Conservation (phyloP, 2,329 filamentous ascomycete genomes). For the Monosporascus sp. region DNA sequence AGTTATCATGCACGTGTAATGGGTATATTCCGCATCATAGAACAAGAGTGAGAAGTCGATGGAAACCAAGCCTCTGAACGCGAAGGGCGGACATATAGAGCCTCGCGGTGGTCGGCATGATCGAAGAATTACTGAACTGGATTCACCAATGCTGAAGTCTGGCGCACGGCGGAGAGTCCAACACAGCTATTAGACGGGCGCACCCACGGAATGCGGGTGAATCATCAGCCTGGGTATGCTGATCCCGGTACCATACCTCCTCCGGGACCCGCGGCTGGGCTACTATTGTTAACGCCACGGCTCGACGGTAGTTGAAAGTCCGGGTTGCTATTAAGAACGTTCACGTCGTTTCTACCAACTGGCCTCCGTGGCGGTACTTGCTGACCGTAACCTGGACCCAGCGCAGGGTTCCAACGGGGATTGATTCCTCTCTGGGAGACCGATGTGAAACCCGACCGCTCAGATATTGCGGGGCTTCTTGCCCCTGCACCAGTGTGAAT, state of each 20-base stretch:
- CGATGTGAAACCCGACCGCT: conserved; percentile 81
- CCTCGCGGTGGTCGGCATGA: too few species aligned
- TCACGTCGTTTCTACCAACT: conserved; percentile 58
- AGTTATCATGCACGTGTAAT: too few species aligned
- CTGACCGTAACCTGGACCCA: conserved; percentile 38
- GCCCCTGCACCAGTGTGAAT: conserved; percentile 48
- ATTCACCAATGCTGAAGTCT: too few species aligned
- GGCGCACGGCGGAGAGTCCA: too few species aligned
- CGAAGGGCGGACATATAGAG: too few species aligned
- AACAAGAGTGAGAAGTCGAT: too few species aligned
- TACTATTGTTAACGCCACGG: conserved; percentile 20
- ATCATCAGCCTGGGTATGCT: conserved; percentile 41
- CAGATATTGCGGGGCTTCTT: conserved; percentile 70
- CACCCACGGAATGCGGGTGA: conserved; percentile 1
- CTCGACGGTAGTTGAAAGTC: conserved; percentile 69
- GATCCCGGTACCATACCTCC: conserved; percentile 47
- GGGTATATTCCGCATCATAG: too few species aligned
- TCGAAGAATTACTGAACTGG: too few species aligned
- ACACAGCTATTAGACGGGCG: too few species aligned
- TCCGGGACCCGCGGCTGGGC: conserved; percentile 19
- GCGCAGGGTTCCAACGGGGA: conserved; percentile 70
- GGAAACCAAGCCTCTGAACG: too few species aligned
- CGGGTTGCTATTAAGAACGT: conserved; percentile 73
- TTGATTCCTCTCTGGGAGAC: conserved; percentile 86
- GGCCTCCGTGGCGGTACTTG: conserved; percentile 38